These are phyloP conservation scores for Pichia gijzeniarum DNA, from an alignment of 805 yeast species.

Conservation along the genomic window DNA sequence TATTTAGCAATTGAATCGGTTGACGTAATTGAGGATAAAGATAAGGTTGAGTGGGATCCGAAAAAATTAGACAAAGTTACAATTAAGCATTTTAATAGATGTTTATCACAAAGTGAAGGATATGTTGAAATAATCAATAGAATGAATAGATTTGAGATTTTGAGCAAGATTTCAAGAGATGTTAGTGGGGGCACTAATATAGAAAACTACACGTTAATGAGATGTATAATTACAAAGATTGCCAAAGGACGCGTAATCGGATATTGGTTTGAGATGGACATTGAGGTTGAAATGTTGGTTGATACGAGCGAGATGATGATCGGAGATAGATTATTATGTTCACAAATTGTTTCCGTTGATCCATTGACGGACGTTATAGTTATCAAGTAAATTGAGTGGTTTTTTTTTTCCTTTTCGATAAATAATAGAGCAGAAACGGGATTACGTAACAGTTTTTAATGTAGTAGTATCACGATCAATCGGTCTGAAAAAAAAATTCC, in stretches of 20 bases:
- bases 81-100: slow-evolving; percentile 6
- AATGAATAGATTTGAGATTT: slow-evolving; percentile 12
- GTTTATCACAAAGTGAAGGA: slow-evolving; percentile 12
- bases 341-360: slow-evolving; percentile 38
- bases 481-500: too few relatives aligned
- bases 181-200: slow-evolving; percentile 12
- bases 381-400: not conserved
- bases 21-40: slow-evolving; percentile 1
- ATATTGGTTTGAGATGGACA: slow-evolving; percentile 42
- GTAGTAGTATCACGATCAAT: too few relatives aligned
- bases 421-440: not conserved
- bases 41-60: slow-evolving; percentile 7
- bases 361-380: slow-evolving; percentile 19
- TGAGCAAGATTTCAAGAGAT: slow-evolving; percentile 1
- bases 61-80: slow-evolving; percentile 7
- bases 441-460: not conserved
- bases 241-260: slow-evolving; percentile 27
- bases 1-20: slow-evolving; percentile 17
- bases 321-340: slow-evolving; percentile 44
- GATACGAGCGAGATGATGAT: slow-evolving; percentile 15
- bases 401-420: too few relatives aligned
- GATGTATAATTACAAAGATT: slow-evolving; percentile 40
- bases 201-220: slow-evolving; percentile 22
- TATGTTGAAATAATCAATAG: slow-evolving; percentile 20
- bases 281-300: slow-evolving; percentile 38